Conservation (phyloP, 2,329 filamentous ascomycete species). For the Sporothrix brunneoviolacea region DNA sequence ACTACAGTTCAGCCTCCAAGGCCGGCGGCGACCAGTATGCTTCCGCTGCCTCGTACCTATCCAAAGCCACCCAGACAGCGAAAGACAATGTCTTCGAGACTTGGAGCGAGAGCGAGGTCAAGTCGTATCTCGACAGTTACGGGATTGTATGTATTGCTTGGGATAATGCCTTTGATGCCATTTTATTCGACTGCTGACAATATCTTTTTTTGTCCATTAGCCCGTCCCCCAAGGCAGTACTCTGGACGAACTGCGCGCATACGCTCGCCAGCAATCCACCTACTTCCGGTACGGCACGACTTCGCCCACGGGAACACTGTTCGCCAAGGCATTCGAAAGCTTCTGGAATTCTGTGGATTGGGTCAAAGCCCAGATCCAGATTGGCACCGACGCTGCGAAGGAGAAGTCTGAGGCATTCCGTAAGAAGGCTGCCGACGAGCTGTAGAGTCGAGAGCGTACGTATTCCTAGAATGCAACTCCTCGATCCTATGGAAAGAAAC, state of each 20-base stretch:
- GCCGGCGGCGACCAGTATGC: conserved; percentile 54
- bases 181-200: too few relatives aligned
- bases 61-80: conserved; percentile 56
- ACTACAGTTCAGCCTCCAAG: conserved; percentile 52
- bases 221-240: conserved; percentile 59
- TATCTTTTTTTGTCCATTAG: too few relatives aligned
- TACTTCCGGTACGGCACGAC: conserved; percentile 73
- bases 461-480: too few relatives aligned
- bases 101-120: conserved; percentile 68
- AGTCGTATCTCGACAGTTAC: conserved; percentile 73
- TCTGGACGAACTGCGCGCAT: conserved; percentile 61
- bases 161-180: too few relatives aligned
- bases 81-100: conserved; percentile 64
- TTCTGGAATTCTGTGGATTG: conserved; percentile 39
- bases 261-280: conserved; percentile 64
- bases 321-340: conserved; percentile 53
- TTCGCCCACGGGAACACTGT: conserved; percentile 57
- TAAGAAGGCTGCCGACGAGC: conserved; percentile 40
- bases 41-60: conserved; percentile 64
- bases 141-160: conserved; percentile 56
- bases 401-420: conserved; percentile 35
- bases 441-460: too few relatives aligned
- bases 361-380: conserved; percentile 41
- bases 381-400: conserved; percentile 43
- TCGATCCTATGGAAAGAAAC: too few relatives aligned